Evolutionary conservation across 1,284 basidiomycete genomes (phyloP).

Genomic region (Cryptococcus deneoformans): DNA sequence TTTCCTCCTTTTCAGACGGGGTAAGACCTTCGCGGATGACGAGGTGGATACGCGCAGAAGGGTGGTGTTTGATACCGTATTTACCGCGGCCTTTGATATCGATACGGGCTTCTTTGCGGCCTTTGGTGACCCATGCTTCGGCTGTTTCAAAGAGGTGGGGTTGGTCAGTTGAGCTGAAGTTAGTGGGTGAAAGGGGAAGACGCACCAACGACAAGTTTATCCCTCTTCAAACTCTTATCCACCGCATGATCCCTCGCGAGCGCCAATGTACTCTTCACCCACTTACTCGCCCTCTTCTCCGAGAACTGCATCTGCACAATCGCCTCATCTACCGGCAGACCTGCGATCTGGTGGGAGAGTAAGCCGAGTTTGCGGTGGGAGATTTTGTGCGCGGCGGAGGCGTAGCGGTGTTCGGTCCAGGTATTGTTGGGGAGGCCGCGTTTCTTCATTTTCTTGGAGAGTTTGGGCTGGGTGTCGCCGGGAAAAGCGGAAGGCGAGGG

Average conservation of each 20-base stretch:
- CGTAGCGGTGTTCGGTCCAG: conserved; percentile 36
- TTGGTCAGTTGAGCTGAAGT: not conserved
- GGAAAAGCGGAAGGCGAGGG: not conserved
- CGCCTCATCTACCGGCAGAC: conserved; percentile 87
- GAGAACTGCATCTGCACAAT: conserved; percentile 96
- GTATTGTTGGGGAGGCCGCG: not conserved
- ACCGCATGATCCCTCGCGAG: conserved; percentile 87
- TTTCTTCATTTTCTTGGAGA: not conserved
- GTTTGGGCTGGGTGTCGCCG: not conserved
- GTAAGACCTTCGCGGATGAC: conserved; percentile 82
- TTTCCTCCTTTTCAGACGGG: conserved; percentile 63
- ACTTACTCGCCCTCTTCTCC: conserved; percentile 76
- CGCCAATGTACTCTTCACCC: conserved; percentile 83
- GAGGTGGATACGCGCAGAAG: conserved; percentile 72
- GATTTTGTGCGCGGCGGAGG: conserved; percentile 85
- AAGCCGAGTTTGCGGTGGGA: conserved; percentile 89
- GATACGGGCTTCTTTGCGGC: conserved; percentile 64
- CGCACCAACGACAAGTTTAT: conserved; percentile 78
- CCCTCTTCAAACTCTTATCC: conserved; percentile 70
- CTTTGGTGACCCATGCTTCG: conserved; percentile 93
- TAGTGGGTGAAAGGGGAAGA: conserved; percentile 20
- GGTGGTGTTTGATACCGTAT: conserved; percentile 73
- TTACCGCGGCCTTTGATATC: conserved; percentile 85
- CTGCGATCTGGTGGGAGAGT: conserved; percentile 80
- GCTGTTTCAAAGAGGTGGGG: conserved; percentile 52